phyloP scores from a whole-genome alignment of 169 alveolate species.

The Pseudocohnilembus persalinus region DNA sequence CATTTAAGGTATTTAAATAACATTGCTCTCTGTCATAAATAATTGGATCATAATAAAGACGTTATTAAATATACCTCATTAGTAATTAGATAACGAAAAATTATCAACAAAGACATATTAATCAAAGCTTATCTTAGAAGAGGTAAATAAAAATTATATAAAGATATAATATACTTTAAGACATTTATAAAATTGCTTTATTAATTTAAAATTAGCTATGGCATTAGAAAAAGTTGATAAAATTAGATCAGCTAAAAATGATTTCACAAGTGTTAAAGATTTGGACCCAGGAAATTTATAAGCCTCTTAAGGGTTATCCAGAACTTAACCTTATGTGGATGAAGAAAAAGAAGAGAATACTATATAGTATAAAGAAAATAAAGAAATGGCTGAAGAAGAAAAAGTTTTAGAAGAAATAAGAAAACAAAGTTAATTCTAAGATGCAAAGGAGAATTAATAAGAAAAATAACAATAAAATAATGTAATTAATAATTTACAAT shows the following conservation, averaged over 20 bases:
- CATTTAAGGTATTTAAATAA: conserved; percentile 22
- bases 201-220: conserved; percentile 32
- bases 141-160: neutral
- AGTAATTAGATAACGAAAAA: conserved; percentile 46
- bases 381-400: neutral
- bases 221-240: conserved; percentile 63
- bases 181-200: neutral
- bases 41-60: conserved; percentile 37
- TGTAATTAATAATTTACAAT: neutral
- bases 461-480: neutral
- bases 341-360: conserved; percentile 24
- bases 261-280: conserved; percentile 45
- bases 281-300: conserved; percentile 57
- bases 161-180: too few relatives aligned
- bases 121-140: conserved; percentile 67
- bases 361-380: neutral
- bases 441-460: neutral
- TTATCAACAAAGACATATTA: conserved; percentile 24
- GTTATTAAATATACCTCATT: conserved; percentile 50
- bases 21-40: conserved; percentile 53
- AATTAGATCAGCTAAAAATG: conserved; percentile 47
- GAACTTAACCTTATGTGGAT: conserved; percentile 12
- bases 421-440: neutral
- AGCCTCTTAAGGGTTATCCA: conserved; percentile 53
- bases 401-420: neutral